phyloP scores from a whole-genome alignment of 306 rosid genomes.

The Abrus precatorius region DNA sequence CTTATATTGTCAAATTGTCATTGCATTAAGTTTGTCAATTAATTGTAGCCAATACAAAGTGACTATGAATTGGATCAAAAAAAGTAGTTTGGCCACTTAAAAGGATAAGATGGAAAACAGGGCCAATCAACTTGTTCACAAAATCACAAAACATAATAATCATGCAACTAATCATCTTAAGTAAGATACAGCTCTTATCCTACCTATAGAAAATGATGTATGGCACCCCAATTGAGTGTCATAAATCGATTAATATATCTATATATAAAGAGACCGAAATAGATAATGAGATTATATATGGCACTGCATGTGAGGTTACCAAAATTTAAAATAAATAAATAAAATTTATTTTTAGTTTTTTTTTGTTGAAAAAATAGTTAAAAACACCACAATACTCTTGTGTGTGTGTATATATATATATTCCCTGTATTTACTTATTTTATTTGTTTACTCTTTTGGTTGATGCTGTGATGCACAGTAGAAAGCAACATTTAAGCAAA shows the following conservation, averaged over 20 bases:
- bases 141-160: slow-evolving; percentile 35
- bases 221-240: slow-evolving; percentile 3
- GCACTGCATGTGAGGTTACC: not conserved
- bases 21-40: slow-evolving; percentile 4
- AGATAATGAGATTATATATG: not conserved
- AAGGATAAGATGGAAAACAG: slow-evolving; percentile 41
- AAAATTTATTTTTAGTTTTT: too few species aligned
- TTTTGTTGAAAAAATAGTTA: not conserved
- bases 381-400: not conserved
- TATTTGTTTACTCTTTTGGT: too few species aligned
- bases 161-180: slow-evolving; percentile 19
- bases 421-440: not conserved
- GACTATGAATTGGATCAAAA: not conserved
- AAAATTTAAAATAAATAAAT: not conserved
- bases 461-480: not conserved
- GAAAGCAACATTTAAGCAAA: not conserved
- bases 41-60: not conserved
- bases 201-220: slow-evolving; percentile 25
- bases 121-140: slow-evolving; percentile 29
- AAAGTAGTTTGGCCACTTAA: not conserved
- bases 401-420: too few species aligned
- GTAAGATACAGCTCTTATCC: slow-evolving; percentile 1
- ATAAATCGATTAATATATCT: not conserved
- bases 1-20: not conserved
- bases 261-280: too few species aligned